phyloP scores from a whole-genome alignment of 2,329 filamentous ascomycete species.

The Emericellopsis atlantica region DNA sequence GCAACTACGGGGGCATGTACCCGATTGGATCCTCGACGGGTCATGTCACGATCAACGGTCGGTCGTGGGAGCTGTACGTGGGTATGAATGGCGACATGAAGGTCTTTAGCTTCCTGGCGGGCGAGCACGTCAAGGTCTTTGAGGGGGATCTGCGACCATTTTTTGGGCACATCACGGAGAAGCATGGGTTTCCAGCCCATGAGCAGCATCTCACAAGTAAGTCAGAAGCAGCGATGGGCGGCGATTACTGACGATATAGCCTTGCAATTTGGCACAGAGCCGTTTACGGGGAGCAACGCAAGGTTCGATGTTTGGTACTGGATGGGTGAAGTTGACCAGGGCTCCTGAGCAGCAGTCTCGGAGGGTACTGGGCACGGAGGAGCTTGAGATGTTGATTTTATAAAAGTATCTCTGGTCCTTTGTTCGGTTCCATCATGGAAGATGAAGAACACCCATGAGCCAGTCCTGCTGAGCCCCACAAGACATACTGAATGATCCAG shows the following conservation, averaged over 20 bases:
- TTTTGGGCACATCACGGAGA: constrained; percentile 35
- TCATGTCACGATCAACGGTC: constrained; percentile 37
- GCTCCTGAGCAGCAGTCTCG: too few species aligned
- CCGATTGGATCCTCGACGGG: constrained; percentile 26
- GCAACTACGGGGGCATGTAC: constrained; percentile 5
- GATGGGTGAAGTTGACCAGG: background rate
- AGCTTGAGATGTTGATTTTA: too few species aligned
- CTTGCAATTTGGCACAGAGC: constrained; percentile 34
- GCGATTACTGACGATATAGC: constrained; percentile 4
- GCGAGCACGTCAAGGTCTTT: constrained; percentile 31
- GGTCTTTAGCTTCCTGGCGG: constrained; percentile 41
- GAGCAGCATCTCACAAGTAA: constrained; percentile 33
- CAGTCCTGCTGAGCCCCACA: too few species aligned
- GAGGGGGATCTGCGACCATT: constrained; percentile 43
- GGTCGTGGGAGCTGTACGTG: constrained; percentile 41
- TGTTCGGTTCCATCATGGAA: too few species aligned
- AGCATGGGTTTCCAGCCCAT: constrained; percentile 30
- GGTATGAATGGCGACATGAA: constrained; percentile 44
- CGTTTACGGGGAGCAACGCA: constrained; percentile 30
- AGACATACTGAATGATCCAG: too few species aligned
- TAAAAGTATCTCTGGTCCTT: too few species aligned
- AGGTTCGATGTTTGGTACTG: constrained; percentile 1
- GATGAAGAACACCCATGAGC: too few species aligned
- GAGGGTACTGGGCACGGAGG: too few species aligned
- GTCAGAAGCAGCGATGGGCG: background rate